Percentiles rank a stretch among this genome's conserved stretches.
Evolutionary conservation across 306 rosid species (phyloP).

Genomic region (Inga leiocalycina): DNA sequence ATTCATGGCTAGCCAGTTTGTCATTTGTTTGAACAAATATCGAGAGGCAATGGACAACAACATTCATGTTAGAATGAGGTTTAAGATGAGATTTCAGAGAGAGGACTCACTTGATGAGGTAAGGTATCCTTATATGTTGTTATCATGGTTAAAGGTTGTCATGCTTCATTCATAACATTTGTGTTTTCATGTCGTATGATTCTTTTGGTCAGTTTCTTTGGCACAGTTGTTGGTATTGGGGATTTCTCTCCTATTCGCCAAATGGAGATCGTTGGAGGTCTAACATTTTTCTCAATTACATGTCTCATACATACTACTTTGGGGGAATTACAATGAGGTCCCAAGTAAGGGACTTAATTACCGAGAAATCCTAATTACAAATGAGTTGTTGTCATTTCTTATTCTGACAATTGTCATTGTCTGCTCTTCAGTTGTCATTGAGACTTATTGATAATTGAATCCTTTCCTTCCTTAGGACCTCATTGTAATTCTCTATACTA

Average conservation of each 20-base stretch:
- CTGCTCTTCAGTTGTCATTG: no score
- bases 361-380: no score
- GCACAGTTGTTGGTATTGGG: constrained; percentile 72
- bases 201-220: constrained; percentile 59
- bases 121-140: constrained; percentile 38
- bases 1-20: background rate
- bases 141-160: constrained; percentile 1
- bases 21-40: constrained; percentile 49
- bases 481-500: background rate
- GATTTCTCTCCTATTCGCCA: constrained; percentile 68
- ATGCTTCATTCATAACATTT: background rate
- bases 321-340: no score
- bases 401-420: no score
- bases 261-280: constrained; percentile 60
- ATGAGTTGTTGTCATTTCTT: no score
- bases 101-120: constrained; percentile 78
- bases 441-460: no score
- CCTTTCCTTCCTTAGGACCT: no score
- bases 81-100: constrained; percentile 79
- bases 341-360: no score
- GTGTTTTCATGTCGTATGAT: constrained; percentile 5
- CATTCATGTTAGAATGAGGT: constrained; percentile 71
- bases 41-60: constrained; percentile 55
- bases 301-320: background rate
- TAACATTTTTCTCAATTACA: background rate